phyloP scores from a whole-genome alignment of 31 red algal genomes.

The Odonthalia washingtoniensis region DNA sequence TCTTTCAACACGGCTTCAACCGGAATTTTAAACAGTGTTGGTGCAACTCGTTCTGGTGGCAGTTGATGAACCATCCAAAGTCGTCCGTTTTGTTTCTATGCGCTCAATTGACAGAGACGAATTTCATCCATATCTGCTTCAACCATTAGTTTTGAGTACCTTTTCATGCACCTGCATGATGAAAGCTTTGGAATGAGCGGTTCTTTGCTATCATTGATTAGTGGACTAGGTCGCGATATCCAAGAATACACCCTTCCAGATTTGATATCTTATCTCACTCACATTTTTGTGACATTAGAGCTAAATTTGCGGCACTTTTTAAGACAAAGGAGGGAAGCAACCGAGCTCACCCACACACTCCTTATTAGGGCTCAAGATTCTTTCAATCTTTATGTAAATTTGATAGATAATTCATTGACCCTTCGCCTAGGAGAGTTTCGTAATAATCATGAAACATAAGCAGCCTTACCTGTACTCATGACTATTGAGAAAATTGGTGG shows the following conservation, averaged over 20 bases:
- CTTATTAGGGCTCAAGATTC: slow-evolving; percentile 70
- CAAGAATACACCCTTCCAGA: slow-evolving; percentile 82
- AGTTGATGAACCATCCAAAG: slow-evolving; percentile 78
- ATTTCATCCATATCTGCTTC: slow-evolving; percentile 86
- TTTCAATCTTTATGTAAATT: slow-evolving; percentile 68
- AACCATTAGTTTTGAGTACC: slow-evolving; percentile 75
- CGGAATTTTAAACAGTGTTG: slow-evolving; percentile 62
- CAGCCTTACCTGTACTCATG: slow-evolving; percentile 57
- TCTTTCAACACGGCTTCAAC: slow-evolving; percentile 28
- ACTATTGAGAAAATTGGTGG: slow-evolving; percentile 75
- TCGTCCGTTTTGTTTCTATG: slow-evolving; percentile 77
- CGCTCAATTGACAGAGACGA: slow-evolving; percentile 51
- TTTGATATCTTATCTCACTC: slow-evolving; percentile 68
- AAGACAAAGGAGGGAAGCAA: slow-evolving; percentile 62
- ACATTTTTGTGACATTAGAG: slow-evolving; percentile 74
- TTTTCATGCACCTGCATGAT: slow-evolving; percentile 83
- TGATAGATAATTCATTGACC: slow-evolving; percentile 65
- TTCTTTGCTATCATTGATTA: slow-evolving; percentile 69
- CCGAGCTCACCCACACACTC: slow-evolving; percentile 77
- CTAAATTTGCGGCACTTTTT: slow-evolving; percentile 74
- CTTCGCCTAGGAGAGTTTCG: slow-evolving; percentile 58
- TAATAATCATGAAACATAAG: slow-evolving; percentile 41
- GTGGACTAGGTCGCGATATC: slow-evolving; percentile 69
- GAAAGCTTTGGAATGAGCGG: slow-evolving; percentile 77
- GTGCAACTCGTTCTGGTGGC: slow-evolving; percentile 68